Base-by-base conservation (phyloP, 1,284 basidiomycete genomes). In the Leccinum pseudoinsigne region DNA sequence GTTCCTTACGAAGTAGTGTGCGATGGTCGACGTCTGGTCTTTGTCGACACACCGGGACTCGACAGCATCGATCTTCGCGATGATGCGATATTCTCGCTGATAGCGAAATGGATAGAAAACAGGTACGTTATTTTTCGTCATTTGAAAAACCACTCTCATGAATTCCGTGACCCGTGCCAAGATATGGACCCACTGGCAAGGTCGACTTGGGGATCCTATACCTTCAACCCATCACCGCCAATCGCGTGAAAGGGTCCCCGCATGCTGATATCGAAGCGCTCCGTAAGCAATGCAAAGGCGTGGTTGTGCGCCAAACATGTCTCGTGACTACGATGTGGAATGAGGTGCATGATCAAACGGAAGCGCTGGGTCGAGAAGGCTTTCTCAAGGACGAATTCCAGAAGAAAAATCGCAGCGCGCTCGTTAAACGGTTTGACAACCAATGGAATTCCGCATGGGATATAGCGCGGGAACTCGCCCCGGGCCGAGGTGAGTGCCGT, bases 321-420 rank as follows among this genome's bases (percentile, higher is more conserved):
- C 45, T 66, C 2, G 55, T 66, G 28, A 66, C 64, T 4, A 67
- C 64, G 3, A 66, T 66, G 64, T 66, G 64, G 64, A 45, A 65
- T 47, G 11, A 66, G 5, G 50, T 64, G 45, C 31, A 12, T 9
- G 55, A 67, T 51, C 14, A 2, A 54, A 28, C 12, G 8, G 50
- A 57, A 5, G 65, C 54, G 26, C 57, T 59, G 28, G 8, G 1
- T 18, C 38, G 61, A 38, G 64, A 66, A 38, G 10, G 3, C 0
- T 1, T 51, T 6, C 21, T 66, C 26, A 66, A 64, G 26, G 50
- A 55, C 23, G 40, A 28, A 12, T 57, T 63, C 3, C 18, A 26
- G 28, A 38, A 50, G 42, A 21, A 54, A 9, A 40, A 11, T 1
- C 18, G 36, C 9, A 2, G 5, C 2, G 56, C 14, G 7, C 11